These are phyloP conservation scores for Coniophora puteana DNA, from an alignment of 1,284 basidiomycete genomes.

Conservation along the genomic window DNA sequence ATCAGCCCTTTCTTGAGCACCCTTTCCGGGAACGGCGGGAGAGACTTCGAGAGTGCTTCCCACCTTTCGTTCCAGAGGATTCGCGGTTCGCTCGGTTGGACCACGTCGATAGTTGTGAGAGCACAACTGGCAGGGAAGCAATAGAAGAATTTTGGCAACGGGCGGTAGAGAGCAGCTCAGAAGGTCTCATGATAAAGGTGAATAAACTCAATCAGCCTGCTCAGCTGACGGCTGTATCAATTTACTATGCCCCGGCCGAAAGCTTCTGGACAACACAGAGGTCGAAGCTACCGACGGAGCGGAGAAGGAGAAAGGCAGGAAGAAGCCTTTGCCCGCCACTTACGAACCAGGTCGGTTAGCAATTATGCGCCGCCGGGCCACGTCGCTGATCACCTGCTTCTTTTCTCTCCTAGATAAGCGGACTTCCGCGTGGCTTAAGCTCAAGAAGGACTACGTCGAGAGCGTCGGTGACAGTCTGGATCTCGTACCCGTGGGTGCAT, in stretches of 20 bases:
- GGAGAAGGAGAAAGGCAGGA: slow-evolving; percentile 39
- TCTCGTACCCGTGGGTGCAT: slow-evolving; percentile 77
- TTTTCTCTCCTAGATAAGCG: slow-evolving; percentile 52
- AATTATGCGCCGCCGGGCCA: slow-evolving; percentile 1
- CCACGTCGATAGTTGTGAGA: slow-evolving; percentile 79
- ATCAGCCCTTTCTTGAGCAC: slow-evolving; percentile 64
- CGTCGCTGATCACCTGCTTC: not conserved
- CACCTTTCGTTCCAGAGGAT: slow-evolving; percentile 43
- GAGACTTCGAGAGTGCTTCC: slow-evolving; percentile 59
- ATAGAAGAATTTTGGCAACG: slow-evolving; percentile 79
- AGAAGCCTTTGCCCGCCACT: slow-evolving; percentile 79
- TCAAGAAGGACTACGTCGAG: slow-evolving; percentile 78
- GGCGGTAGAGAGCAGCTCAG: slow-evolving; percentile 80
- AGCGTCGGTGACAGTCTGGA: slow-evolving; percentile 64
- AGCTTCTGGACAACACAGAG: slow-evolving; percentile 60
- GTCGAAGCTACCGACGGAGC: slow-evolving; percentile 31
- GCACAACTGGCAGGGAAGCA: slow-evolving; percentile 54
- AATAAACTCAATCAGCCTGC: slow-evolving; percentile 15
- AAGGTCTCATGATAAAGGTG: slow-evolving; percentile 94
- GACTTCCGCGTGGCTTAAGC: slow-evolving; percentile 77
- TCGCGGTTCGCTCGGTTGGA: slow-evolving; percentile 62
- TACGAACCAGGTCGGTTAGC: slow-evolving; percentile 74
- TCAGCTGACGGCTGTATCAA: slow-evolving; percentile 12
- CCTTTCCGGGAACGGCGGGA: slow-evolving; percentile 74
- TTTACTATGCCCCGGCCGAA: too few species aligned